Conservation (phyloP, 768 basidiomycete species). For the Megacollybia marginata region DNA sequence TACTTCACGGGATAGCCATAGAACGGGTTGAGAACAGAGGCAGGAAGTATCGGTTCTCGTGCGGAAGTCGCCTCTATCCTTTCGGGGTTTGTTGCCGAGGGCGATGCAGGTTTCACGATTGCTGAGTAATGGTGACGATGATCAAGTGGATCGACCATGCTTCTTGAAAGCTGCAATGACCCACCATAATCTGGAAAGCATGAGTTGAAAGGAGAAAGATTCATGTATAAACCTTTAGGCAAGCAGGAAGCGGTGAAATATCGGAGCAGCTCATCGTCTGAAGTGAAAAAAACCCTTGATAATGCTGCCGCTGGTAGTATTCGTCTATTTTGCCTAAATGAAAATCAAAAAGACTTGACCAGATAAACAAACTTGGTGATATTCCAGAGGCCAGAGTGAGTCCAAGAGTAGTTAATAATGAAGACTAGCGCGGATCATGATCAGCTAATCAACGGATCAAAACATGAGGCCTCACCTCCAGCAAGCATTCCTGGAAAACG, state of each 20-base stretch:
- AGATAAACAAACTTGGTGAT: slow-evolving; percentile 46
- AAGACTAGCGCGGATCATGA: slow-evolving; percentile 37
- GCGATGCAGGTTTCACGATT: too few relatives aligned
- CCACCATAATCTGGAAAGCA: slow-evolving; percentile 59
- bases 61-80: slow-evolving; percentile 5
- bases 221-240: slow-evolving; percentile 43
- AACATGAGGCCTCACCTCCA: slow-evolving; percentile 38
- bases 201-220: slow-evolving; percentile 10
- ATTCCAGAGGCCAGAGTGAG: slow-evolving; percentile 62
- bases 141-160: slow-evolving; percentile 42
- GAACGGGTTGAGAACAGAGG: slow-evolving; percentile 63
- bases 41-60: slow-evolving; percentile 34
- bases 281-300: slow-evolving; percentile 61
- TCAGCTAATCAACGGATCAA: slow-evolving; percentile 2
- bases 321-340: slow-evolving; percentile 32
- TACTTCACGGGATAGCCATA: slow-evolving; percentile 58
- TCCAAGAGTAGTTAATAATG: slow-evolving; percentile 69
- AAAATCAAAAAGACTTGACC: slow-evolving; percentile 1
- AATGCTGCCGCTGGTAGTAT: slow-evolving; percentile 53
- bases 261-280: slow-evolving; percentile 42
- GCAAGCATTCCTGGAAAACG: slow-evolving; percentile 73
- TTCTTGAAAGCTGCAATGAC: slow-evolving; percentile 40
- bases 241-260: slow-evolving; percentile 46
- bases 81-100: too few relatives aligned
- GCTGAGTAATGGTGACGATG: too few relatives aligned